Conservation (phyloP, 345 rosid species). For the Brassica carinata region DNA sequence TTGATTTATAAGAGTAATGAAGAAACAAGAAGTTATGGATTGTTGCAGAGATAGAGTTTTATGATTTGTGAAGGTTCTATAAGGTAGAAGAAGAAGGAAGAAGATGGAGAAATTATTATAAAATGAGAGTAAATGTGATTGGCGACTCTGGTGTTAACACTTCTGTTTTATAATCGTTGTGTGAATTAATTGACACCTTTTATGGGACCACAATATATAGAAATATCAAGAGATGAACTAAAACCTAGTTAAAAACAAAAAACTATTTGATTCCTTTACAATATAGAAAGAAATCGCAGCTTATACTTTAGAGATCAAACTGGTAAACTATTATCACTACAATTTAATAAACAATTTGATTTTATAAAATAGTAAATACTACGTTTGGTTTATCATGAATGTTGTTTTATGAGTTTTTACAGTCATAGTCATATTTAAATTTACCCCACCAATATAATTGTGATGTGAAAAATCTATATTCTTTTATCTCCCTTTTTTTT, state of each 20-base stretch:
- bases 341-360: background rate
- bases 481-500: background rate
- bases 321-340: background rate
- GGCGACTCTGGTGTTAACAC: conserved; percentile 32
- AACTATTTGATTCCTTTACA: conserved; percentile 9
- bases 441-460: background rate
- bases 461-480: background rate
- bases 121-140: conserved; percentile 33
- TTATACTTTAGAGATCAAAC: background rate
- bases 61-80: conserved; percentile 26
- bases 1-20: background rate
- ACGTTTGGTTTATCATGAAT: background rate
- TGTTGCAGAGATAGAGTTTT: conserved; percentile 18
- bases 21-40: conserved; percentile 15
- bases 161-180: conserved; percentile 37
- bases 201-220: conserved; percentile 28
- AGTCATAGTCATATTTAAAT: background rate
- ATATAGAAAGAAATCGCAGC: background rate
- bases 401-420: background rate
- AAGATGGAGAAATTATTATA: conserved; percentile 21
- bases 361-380: background rate
- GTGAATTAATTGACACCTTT: conserved; percentile 35
- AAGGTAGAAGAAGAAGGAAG: conserved; percentile 20
- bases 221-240: conserved; percentile 19
- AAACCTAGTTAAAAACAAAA: conserved; percentile 16